Percentiles rank a stretch among this genome's conserved stretches.
Conservation (phyloP, 345 rosid species). For the Eucalyptus virginea region DNA sequence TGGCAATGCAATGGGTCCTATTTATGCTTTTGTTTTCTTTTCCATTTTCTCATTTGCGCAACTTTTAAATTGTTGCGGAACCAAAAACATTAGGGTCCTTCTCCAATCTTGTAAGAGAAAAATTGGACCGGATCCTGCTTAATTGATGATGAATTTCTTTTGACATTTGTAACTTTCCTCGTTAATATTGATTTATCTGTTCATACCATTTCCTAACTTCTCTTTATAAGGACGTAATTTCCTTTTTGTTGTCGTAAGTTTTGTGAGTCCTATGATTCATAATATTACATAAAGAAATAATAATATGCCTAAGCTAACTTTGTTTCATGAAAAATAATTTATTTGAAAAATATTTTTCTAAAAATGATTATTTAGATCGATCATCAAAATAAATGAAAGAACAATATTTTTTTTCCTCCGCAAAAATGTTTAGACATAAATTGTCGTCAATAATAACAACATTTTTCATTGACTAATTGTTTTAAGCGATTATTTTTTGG, state of each 20-base stretch:
- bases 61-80: no score
- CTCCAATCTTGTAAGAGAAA: no score
- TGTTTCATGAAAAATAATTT: not conserved
- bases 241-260: not conserved
- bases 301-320: not conserved
- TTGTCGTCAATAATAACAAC: accelerated
- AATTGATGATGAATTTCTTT: no score
- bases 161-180: no score
- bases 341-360: not conserved
- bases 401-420: accelerated
- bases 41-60: no score
- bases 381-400: not conserved
- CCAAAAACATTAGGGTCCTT: no score
- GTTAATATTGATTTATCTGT: no score
- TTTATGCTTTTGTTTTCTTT: no score
- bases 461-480: not conserved
- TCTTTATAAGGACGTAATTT: not conserved
- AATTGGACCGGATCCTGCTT: no score
- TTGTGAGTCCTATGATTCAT: not conserved
- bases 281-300: not conserved
- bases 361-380: not conserved
- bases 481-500: not conserved
- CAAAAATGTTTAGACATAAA: not conserved
- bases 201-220: no score
- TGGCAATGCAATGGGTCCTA: no score